Evolutionary conservation across 1,139 yeast species (phyloP).

Genomic region (Kurtzmaniella natalensis): DNA sequence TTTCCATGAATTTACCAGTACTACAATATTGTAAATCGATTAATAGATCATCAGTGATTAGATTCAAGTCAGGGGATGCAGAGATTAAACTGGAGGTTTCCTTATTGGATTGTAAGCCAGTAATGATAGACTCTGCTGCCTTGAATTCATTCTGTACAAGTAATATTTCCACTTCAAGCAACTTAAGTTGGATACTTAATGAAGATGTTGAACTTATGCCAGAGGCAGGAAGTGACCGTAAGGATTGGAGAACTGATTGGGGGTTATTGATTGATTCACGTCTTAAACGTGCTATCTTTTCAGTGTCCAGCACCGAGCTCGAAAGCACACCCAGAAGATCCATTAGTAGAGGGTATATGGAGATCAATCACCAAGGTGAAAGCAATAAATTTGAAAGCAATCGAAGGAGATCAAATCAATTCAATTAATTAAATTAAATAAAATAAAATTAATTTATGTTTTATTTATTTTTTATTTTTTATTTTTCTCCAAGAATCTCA

Average conservation of each 20-base stretch:
- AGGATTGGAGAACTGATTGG: neutral
- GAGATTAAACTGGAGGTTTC: conserved; percentile 1
- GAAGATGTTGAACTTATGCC: neutral
- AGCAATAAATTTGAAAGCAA: no score
- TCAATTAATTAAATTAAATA: no score
- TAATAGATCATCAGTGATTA: conserved; percentile 20
- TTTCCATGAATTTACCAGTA: conserved; percentile 25
- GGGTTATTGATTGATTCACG: neutral
- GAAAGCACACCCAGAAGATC: neutral
- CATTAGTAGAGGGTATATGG: no score
- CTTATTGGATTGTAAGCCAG: neutral
- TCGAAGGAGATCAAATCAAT: no score
- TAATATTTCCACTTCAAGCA: conserved; percentile 5
- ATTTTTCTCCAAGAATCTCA: no score
- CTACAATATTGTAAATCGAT: conserved; percentile 29
- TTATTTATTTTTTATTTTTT: no score
- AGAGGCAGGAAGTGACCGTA: no score
- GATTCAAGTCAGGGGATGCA: conserved; percentile 5
- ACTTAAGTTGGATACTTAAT: neutral
- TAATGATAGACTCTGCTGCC: neutral
- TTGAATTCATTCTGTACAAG: neutral
- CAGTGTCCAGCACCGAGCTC: conserved; percentile 3
- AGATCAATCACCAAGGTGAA: no score
- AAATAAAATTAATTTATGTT: no score
- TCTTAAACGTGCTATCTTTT: neutral